Base-by-base conservation (phyloP, 495 filamentous ascomycete genomes). In the Penicillium verhagenii region DNA sequence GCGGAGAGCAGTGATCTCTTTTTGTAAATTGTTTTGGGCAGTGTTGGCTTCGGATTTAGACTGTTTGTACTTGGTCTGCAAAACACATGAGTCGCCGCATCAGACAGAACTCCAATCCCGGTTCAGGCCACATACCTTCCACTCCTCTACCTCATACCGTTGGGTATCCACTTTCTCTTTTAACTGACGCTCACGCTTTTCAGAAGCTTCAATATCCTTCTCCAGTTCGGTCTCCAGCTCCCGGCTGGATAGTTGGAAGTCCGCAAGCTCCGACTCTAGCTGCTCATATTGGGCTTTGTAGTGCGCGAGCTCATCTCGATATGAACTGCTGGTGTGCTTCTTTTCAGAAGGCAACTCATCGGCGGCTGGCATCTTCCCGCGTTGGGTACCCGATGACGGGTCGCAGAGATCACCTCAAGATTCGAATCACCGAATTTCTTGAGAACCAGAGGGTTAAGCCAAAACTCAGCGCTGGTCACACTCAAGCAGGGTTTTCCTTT, bases 231-330 rank as follows among this genome's bases (percentile, higher is more conserved):
- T 83, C 69, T 98, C 94, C 39, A 98, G 79, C 73, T 98, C 94
- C 67, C 88, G 86, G 68, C 91, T 96, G 43, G 91, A 96, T 52
- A 88, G 80, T 66, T 97, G 93, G 69, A 98, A 98, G 60, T 98
- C 94, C 49, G 90, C 82, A 55, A 98, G 82, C 69, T 98, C 94
- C 46, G 86, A 77, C 74, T 95, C 93, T 9, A 98, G 81, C 65
- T 91, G 84, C 68, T 96, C 91, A 78, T 97, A 97, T 70, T 98
- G 94, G 38, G 85, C 71, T 72, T 98, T 97, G 79, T 97, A 97
- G 79, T 92, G 96, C 35, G 87, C 83, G 23, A 97, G 74, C 48
- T 91, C 86, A 59, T 92, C 86, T 65, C 89, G 83, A 28, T 78
- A 68, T 23, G 77, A 81, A 50, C 83, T 74, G 43, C 77, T 72